Base-by-base conservation (phyloP, 352 stramenopile species). In the Phytophthora pinifolia region DNA sequence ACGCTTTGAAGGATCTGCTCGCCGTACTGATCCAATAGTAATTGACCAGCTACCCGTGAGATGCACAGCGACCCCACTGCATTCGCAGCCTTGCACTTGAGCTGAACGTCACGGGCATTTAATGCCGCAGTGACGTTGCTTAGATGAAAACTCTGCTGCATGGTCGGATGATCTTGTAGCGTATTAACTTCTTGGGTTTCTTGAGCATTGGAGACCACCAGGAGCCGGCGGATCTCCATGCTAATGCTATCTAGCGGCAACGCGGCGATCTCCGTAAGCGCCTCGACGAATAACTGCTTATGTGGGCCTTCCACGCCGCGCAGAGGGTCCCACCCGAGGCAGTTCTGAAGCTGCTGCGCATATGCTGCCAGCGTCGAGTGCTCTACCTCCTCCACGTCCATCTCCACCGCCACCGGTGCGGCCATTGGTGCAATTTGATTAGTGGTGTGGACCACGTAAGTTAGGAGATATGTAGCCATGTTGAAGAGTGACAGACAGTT, bases 31-130 rank as follows among this genome's bases (percentile, higher is more conserved):
- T 80, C 74, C 30, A 92, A 58, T 42, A 92, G 49, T 10, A 67
- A 66, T 54, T 89, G 81, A 0, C 81, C 81, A 12, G 81, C 81
- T 22, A 92, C 79, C 6, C 81, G 74, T 4, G 81, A 92, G 47
- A 83, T 85, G 39, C 81, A 89, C 35, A 92, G 55, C 32, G 81
- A 85, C 2, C 81, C 81, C 13, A 92, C 67, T 3, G 81, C 79
- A 42, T 83, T 92, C 9, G 81, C 81, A 6, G 79, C 81, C 49
- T 92, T 92, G 62, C 81, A 92, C 47, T 92, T 92, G 15, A 92
- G 66, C 43, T 79, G 71, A 46, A 92, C 77, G 46, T 92, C 81
- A 14, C 81, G 79, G 25, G 67, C 68, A 44, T 46, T 59, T 25
- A 92, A 49, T 9, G 79, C 79, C 6, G 53, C 53, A 22, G 86